Evolutionary conservation across 495 filamentous ascomycete species (phyloP).

Genomic region (Mycothermus thermophilus): DNA sequence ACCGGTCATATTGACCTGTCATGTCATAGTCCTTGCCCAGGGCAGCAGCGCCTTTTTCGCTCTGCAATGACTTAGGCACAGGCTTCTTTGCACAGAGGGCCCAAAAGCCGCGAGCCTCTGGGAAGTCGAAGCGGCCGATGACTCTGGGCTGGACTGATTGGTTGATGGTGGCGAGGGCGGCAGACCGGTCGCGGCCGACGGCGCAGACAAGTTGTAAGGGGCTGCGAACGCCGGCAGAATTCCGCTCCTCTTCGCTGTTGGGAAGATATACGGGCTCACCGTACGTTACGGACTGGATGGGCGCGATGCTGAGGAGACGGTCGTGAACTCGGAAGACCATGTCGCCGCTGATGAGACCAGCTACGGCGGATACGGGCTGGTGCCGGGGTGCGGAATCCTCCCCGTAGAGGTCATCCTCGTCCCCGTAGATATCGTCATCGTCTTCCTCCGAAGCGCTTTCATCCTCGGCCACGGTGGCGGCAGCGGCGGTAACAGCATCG

Average conservation of each 20-base stretch:
- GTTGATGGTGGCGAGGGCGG: conserved; percentile 61
- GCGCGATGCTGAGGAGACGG: conserved; percentile 57
- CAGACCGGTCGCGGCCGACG: conserved; percentile 53
- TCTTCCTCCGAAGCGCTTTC: conserved; percentile 26
- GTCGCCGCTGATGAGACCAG: conserved; percentile 36
- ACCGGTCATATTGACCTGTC: conserved; percentile 47
- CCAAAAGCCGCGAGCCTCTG: conserved; percentile 49
- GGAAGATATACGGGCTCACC: conserved; percentile 35
- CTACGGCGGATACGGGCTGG: conserved; percentile 13
- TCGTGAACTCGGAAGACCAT: conserved; percentile 69
- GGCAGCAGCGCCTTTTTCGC: conserved; percentile 33
- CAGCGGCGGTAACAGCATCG: no score
- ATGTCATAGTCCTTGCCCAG: conserved; percentile 37
- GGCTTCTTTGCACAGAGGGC: conserved; percentile 47
- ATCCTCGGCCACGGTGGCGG: conserved; percentile 42
- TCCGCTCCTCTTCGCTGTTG: conserved; percentile 30
- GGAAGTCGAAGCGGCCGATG: conserved; percentile 47
- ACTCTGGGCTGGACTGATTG: conserved; percentile 55
- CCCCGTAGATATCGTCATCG: conserved; percentile 40
- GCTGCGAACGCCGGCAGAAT: conserved; percentile 30
- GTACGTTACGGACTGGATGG: conserved; percentile 57
- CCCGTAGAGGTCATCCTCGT: conserved; percentile 47
- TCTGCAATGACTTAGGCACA: conserved; percentile 37
- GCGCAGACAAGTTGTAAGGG: conserved; percentile 59
- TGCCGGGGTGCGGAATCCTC: conserved; percentile 41